phyloP scores from a whole-genome alignment of 2,329 filamentous ascomycete species.

The Talaromyces pinophilus region DNA sequence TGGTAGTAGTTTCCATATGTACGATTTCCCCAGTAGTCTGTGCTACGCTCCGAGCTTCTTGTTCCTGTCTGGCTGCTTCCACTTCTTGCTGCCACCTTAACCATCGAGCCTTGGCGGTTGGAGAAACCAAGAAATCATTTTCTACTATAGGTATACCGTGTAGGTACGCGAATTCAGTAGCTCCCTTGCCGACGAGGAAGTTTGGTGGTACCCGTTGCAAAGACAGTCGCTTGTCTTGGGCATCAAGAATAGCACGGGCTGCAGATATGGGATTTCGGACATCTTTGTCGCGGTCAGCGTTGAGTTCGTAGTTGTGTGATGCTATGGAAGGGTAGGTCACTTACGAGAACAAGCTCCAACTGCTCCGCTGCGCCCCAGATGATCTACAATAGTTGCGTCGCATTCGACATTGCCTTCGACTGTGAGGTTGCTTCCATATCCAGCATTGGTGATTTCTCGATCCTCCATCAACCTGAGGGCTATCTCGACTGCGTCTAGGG shows the following conservation, averaged over 20 bases:
- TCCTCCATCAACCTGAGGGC: slow-evolving; percentile 88
- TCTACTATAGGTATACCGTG: slow-evolving; percentile 72
- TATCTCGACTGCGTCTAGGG: slow-evolving; percentile 85
- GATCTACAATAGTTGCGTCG: slow-evolving; percentile 90
- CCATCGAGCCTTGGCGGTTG: slow-evolving; percentile 75
- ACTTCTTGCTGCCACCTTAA: slow-evolving; percentile 74
- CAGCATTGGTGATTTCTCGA: slow-evolving; percentile 92
- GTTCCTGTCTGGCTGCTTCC: slow-evolving; percentile 56
- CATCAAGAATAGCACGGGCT: slow-evolving; percentile 78
- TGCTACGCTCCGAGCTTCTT: slow-evolving; percentile 26
- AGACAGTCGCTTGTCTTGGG: slow-evolving; percentile 73
- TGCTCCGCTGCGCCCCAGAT: slow-evolving; percentile 85
- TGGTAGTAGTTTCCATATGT: slow-evolving; percentile 26
- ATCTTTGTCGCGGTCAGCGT: slow-evolving; percentile 53
- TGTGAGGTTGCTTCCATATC: slow-evolving; percentile 91
- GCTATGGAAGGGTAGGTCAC: slow-evolving; percentile 40
- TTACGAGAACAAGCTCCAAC: slow-evolving; percentile 87
- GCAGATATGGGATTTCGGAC: slow-evolving; percentile 90
- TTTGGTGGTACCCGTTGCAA: slow-evolving; percentile 90
- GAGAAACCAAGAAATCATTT: slow-evolving; percentile 77
- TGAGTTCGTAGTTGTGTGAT: slow-evolving; percentile 8
- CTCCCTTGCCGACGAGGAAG: slow-evolving; percentile 81
- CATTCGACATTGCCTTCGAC: slow-evolving; percentile 91
- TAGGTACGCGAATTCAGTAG: slow-evolving; percentile 79
- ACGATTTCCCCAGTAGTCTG: slow-evolving; percentile 28